phyloP scores from a whole-genome alignment of 768 basidiomycete species.

The Lentinula sp. region DNA sequence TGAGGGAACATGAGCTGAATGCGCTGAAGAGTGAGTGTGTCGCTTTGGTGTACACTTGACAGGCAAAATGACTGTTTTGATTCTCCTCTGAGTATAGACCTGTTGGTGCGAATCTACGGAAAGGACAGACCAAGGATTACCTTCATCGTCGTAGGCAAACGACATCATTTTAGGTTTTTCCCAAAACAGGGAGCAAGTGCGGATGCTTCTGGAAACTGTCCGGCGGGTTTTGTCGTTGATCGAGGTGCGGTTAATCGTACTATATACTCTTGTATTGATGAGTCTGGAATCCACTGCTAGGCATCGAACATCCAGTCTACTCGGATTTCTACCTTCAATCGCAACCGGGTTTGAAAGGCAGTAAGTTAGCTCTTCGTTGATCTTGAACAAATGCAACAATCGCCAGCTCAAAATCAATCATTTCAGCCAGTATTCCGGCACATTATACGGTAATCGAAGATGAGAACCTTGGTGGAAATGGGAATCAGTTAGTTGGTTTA shows the following conservation, averaged over 20 bases:
- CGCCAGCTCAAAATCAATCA: background rate
- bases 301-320: slow-evolving; percentile 50
- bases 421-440: slow-evolving; percentile 44
- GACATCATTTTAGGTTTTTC: slow-evolving; percentile 49
- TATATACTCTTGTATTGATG: slow-evolving; percentile 9
- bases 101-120: slow-evolving; percentile 14
- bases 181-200: slow-evolving; percentile 28
- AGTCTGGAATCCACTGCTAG: slow-evolving; percentile 20
- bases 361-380: slow-evolving; percentile 20
- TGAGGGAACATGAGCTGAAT: slow-evolving; percentile 14
- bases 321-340: slow-evolving; percentile 61
- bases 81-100: background rate
- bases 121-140: slow-evolving; percentile 42
- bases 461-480: slow-evolving; percentile 13
- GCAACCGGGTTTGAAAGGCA: slow-evolving; percentile 46
- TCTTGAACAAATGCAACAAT: too few species aligned
- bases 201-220: slow-evolving; percentile 53
- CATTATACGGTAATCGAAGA: slow-evolving; percentile 51
- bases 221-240: slow-evolving; percentile 60
- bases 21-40: slow-evolving; percentile 12
- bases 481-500: slow-evolving; percentile 18
- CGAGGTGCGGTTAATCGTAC: slow-evolving; percentile 12
- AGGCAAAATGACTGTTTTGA: background rate
- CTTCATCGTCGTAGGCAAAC: slow-evolving; percentile 57
- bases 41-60: background rate